These are phyloP conservation scores for Mucor racemosus DNA, from an alignment of 371 early-diverging fungal species.

Conservation along the genomic window DNA sequence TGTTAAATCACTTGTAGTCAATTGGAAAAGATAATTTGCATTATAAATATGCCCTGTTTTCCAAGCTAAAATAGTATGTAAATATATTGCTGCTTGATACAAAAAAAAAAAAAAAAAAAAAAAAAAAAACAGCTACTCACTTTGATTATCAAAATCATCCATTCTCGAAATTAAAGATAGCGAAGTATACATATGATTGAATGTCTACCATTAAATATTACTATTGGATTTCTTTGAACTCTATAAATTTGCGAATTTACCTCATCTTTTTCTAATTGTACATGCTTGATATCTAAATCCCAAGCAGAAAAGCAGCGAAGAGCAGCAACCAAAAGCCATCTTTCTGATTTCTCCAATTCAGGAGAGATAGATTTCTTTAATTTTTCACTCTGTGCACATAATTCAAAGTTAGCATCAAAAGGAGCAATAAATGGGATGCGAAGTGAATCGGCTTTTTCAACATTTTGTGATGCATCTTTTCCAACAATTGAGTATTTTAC, in stretches of 20 bases:
- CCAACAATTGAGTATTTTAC: slow-evolving; percentile 26
- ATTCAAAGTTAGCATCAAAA: slow-evolving; percentile 53
- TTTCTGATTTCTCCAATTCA: slow-evolving; percentile 36
- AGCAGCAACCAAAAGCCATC: slow-evolving; percentile 44
- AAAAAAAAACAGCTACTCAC: slow-evolving; percentile 20
- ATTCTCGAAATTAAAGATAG: slow-evolving; percentile 31
- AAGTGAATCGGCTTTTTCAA: slow-evolving; percentile 53
- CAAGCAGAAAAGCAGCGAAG: slow-evolving; percentile 52
- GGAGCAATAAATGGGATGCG: slow-evolving; percentile 55
- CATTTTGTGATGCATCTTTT: slow-evolving; percentile 21
- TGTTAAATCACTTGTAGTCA: slow-evolving; percentile 42
- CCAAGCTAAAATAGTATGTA: slow-evolving; percentile 26
- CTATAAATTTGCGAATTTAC: slow-evolving; percentile 13
- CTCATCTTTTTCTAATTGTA: slow-evolving; percentile 37
- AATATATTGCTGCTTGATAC: not conserved
- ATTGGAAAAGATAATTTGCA: slow-evolving; percentile 43
- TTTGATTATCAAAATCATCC: slow-evolving; percentile 29
- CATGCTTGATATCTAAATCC: slow-evolving; percentile 50
- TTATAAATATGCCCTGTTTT: slow-evolving; percentile 48
- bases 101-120: too few species aligned
- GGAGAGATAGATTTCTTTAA: slow-evolving; percentile 33
- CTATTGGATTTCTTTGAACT: not conserved
- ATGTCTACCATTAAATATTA: not conserved
- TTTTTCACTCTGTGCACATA: slow-evolving; percentile 38
- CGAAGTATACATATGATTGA: slow-evolving; percentile 10